Base-by-base conservation (phyloP, 2,329 filamentous ascomycete species). In the Microdochium paspali region DNA sequence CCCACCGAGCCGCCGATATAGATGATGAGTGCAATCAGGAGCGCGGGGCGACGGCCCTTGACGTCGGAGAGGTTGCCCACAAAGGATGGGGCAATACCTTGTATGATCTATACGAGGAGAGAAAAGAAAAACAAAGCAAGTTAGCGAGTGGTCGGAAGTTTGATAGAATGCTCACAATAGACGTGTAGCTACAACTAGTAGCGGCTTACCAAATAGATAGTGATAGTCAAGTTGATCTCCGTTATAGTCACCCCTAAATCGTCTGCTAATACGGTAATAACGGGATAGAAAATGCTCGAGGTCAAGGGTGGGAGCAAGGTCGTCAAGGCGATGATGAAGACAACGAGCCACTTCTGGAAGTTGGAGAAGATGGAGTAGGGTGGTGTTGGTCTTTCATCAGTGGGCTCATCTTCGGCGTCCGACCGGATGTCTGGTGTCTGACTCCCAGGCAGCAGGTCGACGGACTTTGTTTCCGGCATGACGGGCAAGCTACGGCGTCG, bases 201-300 rank as follows among this genome's bases (percentile, higher is more conserved):
- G 31, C 13, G 13, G 31, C 57, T 43, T 54, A 67, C 66, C 59
- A 76, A 56, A 49, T 75, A 77, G 3, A 67, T 68, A 1, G 72
- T 77, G 13, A 77, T 61, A 0, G 74, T 76, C 49, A 76, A 58
- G 51, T 76, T 74, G 53, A 76, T 67, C 44, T 63, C 58, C 6
- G 67, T 63, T 13, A 57, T 58, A 1, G 70, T 66, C 10, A 71
- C 65, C 24, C 64, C 48, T 39, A 73, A 60, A 24, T 67, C 65
- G 3, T 51, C 48, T 0, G 67, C 62, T 3, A 70, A 58, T 1
- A 58, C 56, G 25, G 62, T 57, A 24, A 68, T 50, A 1, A 64
- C 63, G 3, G 66, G 65, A 20, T 64, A 60, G 47, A 65, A 66
- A 26, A 66, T 65, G 18, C 53, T 47, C 7, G 51, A 23, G n/a